Conservation (phyloP, 257 asterid genomes). For the Marsdenia floribunda region DNA sequence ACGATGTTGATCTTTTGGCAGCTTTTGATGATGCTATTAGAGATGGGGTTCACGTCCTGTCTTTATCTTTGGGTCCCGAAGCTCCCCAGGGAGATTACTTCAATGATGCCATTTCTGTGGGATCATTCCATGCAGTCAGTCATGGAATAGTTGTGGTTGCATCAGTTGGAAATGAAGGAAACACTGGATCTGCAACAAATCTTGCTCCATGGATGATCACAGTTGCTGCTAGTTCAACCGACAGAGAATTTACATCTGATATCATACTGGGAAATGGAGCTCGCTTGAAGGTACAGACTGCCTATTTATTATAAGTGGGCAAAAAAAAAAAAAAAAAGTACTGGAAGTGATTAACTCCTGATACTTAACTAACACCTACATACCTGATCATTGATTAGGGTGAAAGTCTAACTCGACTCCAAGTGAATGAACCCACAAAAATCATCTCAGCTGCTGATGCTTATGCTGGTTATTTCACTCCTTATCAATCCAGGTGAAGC, state of each 20-base stretch:
- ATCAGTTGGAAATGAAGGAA: constrained; percentile 79
- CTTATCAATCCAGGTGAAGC: constrained; percentile 99
- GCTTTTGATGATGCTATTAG: constrained; percentile 91
- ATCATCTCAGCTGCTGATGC: constrained; percentile 81
- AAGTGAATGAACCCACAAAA: constrained; percentile 40
- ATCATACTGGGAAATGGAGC: constrained; percentile 72
- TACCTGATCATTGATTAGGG: constrained; percentile 44
- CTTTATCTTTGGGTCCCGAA: constrained; percentile 79
- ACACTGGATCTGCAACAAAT: constrained; percentile 66
- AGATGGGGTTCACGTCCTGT: constrained; percentile 78
- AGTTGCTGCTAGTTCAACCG: constrained; percentile 83
- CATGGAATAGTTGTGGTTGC: constrained; percentile 79
- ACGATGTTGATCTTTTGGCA: constrained; percentile 82
- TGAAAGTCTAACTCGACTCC: constrained; percentile 58
- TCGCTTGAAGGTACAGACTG: constrained; percentile 43
- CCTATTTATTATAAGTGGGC: background rate
- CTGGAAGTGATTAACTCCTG: background rate
- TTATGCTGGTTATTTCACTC: constrained; percentile 81
- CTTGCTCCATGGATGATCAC: constrained; percentile 96
- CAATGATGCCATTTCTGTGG: constrained; percentile 82
- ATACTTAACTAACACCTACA: constrained; percentile 6
- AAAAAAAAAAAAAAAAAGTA: background rate
- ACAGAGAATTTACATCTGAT: constrained; percentile 65
- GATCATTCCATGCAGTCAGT: constrained; percentile 81
- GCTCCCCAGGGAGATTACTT: constrained; percentile 78